Base-by-base conservation (phyloP, 495 filamentous ascomycete species). In the Annulohypoxylon nitens region DNA sequence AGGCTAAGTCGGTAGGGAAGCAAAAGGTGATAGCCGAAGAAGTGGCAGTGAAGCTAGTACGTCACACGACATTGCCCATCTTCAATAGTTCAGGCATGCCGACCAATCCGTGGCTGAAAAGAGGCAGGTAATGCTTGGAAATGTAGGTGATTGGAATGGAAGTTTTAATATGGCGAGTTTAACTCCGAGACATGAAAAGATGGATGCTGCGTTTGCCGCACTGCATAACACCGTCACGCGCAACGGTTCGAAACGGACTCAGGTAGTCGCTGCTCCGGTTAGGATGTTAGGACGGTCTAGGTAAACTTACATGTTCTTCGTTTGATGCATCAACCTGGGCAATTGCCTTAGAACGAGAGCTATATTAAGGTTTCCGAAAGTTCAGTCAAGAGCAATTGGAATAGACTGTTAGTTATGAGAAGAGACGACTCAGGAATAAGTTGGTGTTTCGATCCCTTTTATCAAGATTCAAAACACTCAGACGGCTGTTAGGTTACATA, bases 21-120 rank as follows among this genome's bases (percentile, higher is more conserved):
- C 26, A 14, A 59, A 16, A 23, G n/a, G 37, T 34, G 48, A 16
- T 30, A 11, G 48, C 23, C 48, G 8, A 26, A 47, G 26, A 43
- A n/a, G 41, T 30, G 18, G 36, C 18, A 48, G 48, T 20, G 34
- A 61, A 61, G 59, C 58, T 69, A 58, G 33, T 53, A 39, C 65
- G 64, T 51, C 64, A 62, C 48, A 73, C 50, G 26, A 57, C 39
- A 55, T 57, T 47, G 55, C 43, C 61, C 60, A 69, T 57, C 62
- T 26, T 66, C 65, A 39, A 65, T 61, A 53, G 37, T 69, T n/a
- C 37, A 16, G 50, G 26, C 25, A 55, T 55, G 61, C 54, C 68
- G 55, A 37, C 67, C 23, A 48, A 64, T 55, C 34, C 16, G 59
- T 60, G 54, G 47, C 54, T 55, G 70, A 26, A 60, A 67, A 62